phyloP scores from a whole-genome alignment of 2,329 filamentous ascomycete genomes.

The Lizonia empirigonia region DNA sequence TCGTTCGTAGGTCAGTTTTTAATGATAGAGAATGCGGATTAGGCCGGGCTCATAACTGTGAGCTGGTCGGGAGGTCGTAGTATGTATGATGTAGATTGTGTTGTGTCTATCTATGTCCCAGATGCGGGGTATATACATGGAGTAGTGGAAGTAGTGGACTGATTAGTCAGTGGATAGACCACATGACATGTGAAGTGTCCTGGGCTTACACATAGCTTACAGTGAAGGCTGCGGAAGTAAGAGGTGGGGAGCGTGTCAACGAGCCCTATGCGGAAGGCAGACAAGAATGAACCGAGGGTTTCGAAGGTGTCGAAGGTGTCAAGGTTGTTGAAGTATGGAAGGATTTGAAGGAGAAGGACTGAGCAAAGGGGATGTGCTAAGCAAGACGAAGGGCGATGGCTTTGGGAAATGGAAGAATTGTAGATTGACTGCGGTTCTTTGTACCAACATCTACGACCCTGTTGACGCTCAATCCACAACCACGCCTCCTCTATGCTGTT shows the following conservation, averaged over 20 bases:
- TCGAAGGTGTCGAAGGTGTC: not conserved
- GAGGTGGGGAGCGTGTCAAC: not conserved
- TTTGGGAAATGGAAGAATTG: not conserved
- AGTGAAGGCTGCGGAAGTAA: not conserved
- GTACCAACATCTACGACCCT: not conserved
- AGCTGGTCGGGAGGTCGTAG: no score
- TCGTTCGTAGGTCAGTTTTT: no score
- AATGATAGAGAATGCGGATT: no score
- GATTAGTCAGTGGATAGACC: no score
- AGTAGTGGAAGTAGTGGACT: no score
- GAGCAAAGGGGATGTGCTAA: not conserved
- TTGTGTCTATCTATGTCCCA: no score
- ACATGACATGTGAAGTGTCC: no score
- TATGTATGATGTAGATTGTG: no score
- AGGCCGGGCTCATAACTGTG: no score
- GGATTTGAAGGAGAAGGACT: not conserved
- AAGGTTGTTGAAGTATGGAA: not conserved
- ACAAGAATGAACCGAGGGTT: not conserved
- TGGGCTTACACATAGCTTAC: no score
- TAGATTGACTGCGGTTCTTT: not conserved
- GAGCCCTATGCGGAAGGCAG: not conserved
- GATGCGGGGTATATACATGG: no score
- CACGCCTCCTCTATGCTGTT: not conserved
- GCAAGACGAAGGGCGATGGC: not conserved
- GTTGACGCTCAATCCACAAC: not conserved